Base-by-base conservation (phyloP, 176 grass and related monocot genomes). In the Typha latifolia region DNA sequence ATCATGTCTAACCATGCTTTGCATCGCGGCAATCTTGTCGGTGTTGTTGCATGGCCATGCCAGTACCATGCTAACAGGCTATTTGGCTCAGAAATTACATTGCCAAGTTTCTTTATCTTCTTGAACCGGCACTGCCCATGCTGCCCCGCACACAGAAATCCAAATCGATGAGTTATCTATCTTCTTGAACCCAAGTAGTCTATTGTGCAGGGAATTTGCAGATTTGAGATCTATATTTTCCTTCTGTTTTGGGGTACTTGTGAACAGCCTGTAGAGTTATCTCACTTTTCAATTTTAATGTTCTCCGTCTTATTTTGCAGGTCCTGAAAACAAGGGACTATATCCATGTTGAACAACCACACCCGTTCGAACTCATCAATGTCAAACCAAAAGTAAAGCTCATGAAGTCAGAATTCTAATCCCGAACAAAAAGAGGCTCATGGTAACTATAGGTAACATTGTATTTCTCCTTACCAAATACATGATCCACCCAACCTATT, bases 291-390 rank as follows among this genome's bases (percentile, higher is more conserved):
- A 14, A 5, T 64, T 61, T 52, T 74, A 32, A 47, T 20, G 5
- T 23, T 55, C 11, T 23, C 14, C 72, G 12, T 57, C 53, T 18
- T 13, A 13, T 73, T 55, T 68, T 49, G 67, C 82, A 97, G 94
- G 94, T 97, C 14, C 73, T 97, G 70, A 84, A 86, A n/a, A 97
- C 94, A 14, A 97, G 85, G 78, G 94, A 97, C 64, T 97, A 82
- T 73, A 97, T 97, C 49, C 79, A 80, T 18, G 94, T 93, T 64
- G 90, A 92, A 48, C 94, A 97, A 74, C 78, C 67, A 55, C 81
- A 66, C 16, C 79, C 94, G 32, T 92, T 84, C 4, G 81, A 73
- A 64, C 75, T 78, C 29, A 70, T 97, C 69, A 90, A 61, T 59
- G 62, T 97, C 14, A 84, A 78, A 73, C 94, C 94, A 62, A 88